Conservation (phyloP, 2,329 filamentous ascomycete species). For the Diaporthe humulicola region DNA sequence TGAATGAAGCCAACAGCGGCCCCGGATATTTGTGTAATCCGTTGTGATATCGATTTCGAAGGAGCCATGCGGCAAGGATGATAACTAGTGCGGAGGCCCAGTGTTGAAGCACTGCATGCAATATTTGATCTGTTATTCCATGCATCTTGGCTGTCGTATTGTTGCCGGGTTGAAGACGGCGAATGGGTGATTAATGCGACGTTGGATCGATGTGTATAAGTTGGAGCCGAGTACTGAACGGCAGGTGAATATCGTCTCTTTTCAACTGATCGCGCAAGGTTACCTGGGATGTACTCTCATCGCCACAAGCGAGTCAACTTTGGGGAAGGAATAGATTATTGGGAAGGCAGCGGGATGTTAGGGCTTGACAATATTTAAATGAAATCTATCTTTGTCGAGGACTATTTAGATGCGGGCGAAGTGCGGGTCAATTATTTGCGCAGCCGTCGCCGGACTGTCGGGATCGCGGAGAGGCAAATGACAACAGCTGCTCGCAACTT, state of each 20-base stretch:
- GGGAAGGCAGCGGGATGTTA: no score
- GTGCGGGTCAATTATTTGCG: constrained; percentile 14
- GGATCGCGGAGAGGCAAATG: not conserved
- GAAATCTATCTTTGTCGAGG: not conserved
- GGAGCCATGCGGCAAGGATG: constrained; percentile 55
- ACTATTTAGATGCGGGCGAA: constrained; percentile 4
- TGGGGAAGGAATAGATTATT: not conserved
- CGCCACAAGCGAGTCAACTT: no score
- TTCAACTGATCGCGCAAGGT: not conserved
- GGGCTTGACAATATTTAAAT: constrained; percentile 1
- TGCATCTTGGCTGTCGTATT: constrained; percentile 25
- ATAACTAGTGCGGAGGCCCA: constrained; percentile 57
- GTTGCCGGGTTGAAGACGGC: constrained; percentile 12
- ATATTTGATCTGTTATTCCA: constrained; percentile 50
- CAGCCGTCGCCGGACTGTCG: constrained; percentile 4
- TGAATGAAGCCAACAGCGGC: constrained; percentile 75
- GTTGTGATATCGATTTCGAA: constrained; percentile 63
- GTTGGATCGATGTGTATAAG: not conserved
- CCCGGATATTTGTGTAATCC: constrained; percentile 81
- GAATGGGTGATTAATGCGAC: not conserved
- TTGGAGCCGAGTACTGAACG: not conserved
- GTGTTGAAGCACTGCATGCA: constrained; percentile 54
- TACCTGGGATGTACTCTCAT: not conserved
- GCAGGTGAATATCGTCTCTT: not conserved
- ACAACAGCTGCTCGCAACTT: not conserved